Percentiles rank a stretch among this genome's conserved stretches.
These are phyloP conservation scores for Theobroma cacao DNA, from an alignment of 345 rosid genomes.

Conservation along the genomic window DNA sequence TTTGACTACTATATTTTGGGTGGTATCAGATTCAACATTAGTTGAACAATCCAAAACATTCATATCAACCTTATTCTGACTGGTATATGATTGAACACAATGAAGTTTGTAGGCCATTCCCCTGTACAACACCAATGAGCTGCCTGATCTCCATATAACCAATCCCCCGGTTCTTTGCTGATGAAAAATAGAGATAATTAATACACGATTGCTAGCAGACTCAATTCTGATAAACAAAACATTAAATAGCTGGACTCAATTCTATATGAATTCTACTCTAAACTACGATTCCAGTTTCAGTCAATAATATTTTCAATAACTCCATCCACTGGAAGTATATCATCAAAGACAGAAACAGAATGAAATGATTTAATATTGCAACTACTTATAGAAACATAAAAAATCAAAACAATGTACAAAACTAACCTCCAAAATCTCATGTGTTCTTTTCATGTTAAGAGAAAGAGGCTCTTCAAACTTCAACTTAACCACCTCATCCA, in stretches of 20 bases:
- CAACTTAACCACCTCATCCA: conserved; percentile 82
- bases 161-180: conserved; percentile 90
- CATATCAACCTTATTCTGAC: conserved; percentile 35
- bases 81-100: conserved; percentile 58
- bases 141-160: conserved; percentile 94
- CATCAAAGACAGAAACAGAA: neutral
- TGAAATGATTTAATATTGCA: neutral
- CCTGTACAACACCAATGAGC: conserved; percentile 81
- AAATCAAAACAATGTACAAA: neutral
- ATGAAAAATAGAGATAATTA: conserved; percentile 20
- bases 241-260: neutral
- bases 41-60: conserved; percentile 12
- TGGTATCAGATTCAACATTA: conserved; percentile 12
- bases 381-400: neutral
- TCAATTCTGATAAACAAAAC: neutral
- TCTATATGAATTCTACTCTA: neutral
- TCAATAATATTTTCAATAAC: neutral
- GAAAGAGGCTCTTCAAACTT: conserved; percentile 72
- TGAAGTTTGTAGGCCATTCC: conserved; percentile 73
- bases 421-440: conserved; percentile 77
- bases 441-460: conserved; percentile 81
- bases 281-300: neutral
- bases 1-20: conserved; percentile 16
- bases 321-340: neutral
- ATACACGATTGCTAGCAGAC: conserved; percentile 17